Conservation (phyloP, 2,329 filamentous ascomycete species). For the Sphaceloma murrayae region DNA sequence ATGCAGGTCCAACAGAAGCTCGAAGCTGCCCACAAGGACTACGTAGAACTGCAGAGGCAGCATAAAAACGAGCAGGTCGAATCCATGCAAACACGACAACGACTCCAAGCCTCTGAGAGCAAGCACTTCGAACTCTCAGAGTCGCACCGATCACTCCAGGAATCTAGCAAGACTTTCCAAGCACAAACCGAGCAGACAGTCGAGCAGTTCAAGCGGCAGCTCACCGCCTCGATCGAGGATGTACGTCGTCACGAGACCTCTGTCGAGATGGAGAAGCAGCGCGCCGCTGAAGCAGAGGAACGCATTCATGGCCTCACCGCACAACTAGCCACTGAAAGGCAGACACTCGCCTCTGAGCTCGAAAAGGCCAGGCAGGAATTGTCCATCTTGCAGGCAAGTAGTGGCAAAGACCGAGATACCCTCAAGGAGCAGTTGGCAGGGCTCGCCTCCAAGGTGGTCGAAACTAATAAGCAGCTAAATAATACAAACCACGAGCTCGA, state of each 20-base stretch:
- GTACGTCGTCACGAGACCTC: conserved; percentile 14
- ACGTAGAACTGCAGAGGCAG: too few relatives aligned
- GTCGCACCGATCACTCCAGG: conserved; percentile 8
- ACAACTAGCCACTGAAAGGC: conserved; percentile 8
- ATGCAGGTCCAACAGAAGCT: conserved; percentile 8
- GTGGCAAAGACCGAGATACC: conserved; percentile 15
- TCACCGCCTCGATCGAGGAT: neutral
- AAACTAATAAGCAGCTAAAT: conserved; percentile 15
- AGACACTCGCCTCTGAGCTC: conserved; percentile 12
- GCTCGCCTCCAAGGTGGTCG: conserved; percentile 22
- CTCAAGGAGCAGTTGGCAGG: conserved; percentile 24
- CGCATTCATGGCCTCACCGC: neutral
- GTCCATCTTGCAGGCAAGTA: conserved; percentile 5
- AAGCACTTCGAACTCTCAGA: too few relatives aligned
- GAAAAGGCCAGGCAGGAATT: conserved; percentile 15
- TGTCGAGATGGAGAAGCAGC: conserved; percentile 13
- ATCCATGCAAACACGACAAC: too few relatives aligned
- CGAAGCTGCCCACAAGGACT: conserved; percentile 6
- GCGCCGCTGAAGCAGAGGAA: conserved; percentile 13
- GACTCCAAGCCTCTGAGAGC: too few relatives aligned
- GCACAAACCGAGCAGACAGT: neutral
- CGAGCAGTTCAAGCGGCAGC: conserved; percentile 15
- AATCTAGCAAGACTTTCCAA: too few relatives aligned
- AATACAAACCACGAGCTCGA: conserved; percentile 14
- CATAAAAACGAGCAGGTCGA: too few relatives aligned